Evolutionary conservation across 176 grass and related monocot genomes (phyloP), one percentile per base, ranked within the genome.

Genomic region (Luzula sylvatica): DNA sequence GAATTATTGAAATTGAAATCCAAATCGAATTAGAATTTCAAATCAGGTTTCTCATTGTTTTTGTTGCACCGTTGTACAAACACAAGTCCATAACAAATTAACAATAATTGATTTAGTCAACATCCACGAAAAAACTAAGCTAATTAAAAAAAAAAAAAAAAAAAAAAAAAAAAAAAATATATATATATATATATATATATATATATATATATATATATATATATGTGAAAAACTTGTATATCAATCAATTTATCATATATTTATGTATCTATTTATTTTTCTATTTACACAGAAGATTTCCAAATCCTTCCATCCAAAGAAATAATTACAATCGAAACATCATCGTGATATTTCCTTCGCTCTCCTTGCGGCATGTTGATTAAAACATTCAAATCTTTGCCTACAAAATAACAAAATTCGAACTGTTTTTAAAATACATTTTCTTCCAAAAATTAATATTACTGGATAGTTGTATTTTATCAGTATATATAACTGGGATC

Each of bases 271-370:
- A 8, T 11, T 12, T 11, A 14, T 23, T 6, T 28, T 21, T 46
- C 25, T 53, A 58, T 44, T 53, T 25, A 73, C 20, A 28, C 21
- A 3, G 58, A 48, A 8, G 83, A 88, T 17, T 63, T 75, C 89
- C 89, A 95, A 23, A 85, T 78, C 46, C 67, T 84, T 28, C 92
- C 92, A 18, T 96, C 78, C 40, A 96, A 8, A 2, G 92, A 86
- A 63, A 96, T 58, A 46, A 96, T 82, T 20, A 96, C 72, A 61
- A 96, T 86, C 54, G 90, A 96, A 49, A 96, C 74, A 27, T 89
- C 84, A 11, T 89, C 92, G 20, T 89, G 80, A 41, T 89, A 96
- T 8, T 27, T 66, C 5, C 84, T 73, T 0, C 84, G 63, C 12
- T 79, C 84, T 20, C 92, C 92, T 48, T 82, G 81, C 0, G 73